Percentiles rank a stretch among this genome's conserved stretches.
Evolutionary conservation across 2,329 filamentous ascomycete genomes (phyloP).

Genomic region (Diaporthe capsici): DNA sequence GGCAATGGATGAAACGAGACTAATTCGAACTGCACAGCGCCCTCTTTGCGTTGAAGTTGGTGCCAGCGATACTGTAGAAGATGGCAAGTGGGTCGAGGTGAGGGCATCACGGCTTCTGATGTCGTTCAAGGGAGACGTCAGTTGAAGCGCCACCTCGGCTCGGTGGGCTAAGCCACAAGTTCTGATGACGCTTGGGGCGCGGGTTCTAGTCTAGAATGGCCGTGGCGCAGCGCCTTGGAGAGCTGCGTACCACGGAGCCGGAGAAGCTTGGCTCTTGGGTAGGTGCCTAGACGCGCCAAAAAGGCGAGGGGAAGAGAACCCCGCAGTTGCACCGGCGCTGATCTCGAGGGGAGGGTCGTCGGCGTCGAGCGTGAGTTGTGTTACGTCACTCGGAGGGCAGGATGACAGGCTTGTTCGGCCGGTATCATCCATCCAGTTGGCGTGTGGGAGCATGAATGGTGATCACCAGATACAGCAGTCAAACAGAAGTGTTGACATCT

Average conservation of each 20-base stretch:
- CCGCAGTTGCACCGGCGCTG: slow-evolving; percentile 14
- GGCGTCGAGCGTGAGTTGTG: background rate
- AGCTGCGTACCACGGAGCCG: background rate
- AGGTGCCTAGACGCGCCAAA: background rate
- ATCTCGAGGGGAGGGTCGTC: background rate
- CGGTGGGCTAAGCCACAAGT: background rate
- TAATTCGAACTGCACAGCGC: background rate
- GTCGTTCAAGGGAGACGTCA: background rate
- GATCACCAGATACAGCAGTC: background rate
- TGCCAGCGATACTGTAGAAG: background rate
- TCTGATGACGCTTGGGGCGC: background rate
- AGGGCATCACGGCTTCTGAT: background rate
- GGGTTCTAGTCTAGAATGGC: background rate
- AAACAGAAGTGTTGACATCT: background rate
- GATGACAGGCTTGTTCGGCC: background rate
- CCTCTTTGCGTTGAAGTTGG: background rate
- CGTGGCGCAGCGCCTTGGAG: background rate
- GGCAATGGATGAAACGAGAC: background rate
- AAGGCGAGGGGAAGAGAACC: background rate
- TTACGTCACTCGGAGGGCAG: slow-evolving; percentile 4
- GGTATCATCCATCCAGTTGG: background rate
- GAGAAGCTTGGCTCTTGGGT: slow-evolving; percentile 1
- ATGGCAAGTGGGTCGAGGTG: too few species aligned
- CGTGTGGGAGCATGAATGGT: background rate
- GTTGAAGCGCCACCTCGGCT: background rate